Base-by-base conservation (phyloP, 352 stramenopile species). In the Pythium monospermum region DNA sequence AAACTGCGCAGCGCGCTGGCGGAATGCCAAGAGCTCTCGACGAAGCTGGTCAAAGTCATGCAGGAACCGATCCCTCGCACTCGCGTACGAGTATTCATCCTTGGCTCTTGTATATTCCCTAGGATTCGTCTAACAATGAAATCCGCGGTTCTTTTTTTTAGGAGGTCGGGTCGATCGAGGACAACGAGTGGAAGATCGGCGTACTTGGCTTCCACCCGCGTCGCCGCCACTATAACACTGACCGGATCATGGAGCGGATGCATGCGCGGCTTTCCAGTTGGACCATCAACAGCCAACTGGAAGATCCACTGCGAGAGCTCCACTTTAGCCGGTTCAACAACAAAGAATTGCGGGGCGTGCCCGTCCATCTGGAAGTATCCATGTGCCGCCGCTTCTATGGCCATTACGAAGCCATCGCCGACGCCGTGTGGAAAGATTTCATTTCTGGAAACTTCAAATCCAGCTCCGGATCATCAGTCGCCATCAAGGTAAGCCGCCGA, bases 121-220 rank as follows among this genome's bases (percentile, higher is more conserved):
- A n/a, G n/a, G n/a, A n/a, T n/a, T n/a, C n/a, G n/a, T n/a, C n/a
- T n/a, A n/a, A n/a, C n/a, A n/a, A n/a, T 49, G 43, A 37, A 12
- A 33, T 41, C 3, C 6, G 18, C 16, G 21, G 18, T 13, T 32
- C 6, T n/a, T 7, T 31, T 42, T 18, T 53, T 28, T 18, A 59
- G 42, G 27, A 19, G 7, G 18, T 59, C 0, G 41, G 51, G 21
- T 43, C 49, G 13, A 16, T 47, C 12, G 58, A 66, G 21, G 58
- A 66, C 4, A 57, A 32, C 35, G 58, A 66, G 37, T 65, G 57
- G 57, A 28, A 27, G 7, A 16, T 55, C 6, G 52, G 51, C 31
- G 26, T 40, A 6, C 25, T 65, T 18, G 49, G 49, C 6, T 27
- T 39, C 4, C 43, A 65, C 35, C 49, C 43, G 22, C 15, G 21